Evolutionary conservation across 768 basidiomycete genomes (phyloP).

Genomic region (Chlorophyllum brunneum): DNA sequence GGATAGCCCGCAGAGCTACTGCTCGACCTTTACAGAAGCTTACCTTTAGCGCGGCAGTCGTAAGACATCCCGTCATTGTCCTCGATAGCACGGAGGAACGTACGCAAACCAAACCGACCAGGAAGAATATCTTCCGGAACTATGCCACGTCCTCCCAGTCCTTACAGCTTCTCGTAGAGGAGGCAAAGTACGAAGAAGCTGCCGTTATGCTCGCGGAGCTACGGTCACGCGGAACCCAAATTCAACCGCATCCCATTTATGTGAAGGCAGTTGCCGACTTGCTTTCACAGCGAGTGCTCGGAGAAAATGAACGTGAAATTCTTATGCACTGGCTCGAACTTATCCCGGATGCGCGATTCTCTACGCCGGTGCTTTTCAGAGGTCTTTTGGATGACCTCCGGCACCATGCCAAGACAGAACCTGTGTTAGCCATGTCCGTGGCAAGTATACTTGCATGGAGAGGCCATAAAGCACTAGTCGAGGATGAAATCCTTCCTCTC

Average conservation of each 20-base stretch:
- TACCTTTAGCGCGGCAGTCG: background rate
- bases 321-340: slow-evolving; percentile 33
- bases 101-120: background rate
- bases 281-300: slow-evolving; percentile 18
- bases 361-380: background rate
- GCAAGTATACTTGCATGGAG: slow-evolving; percentile 42
- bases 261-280: slow-evolving; percentile 31
- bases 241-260: slow-evolving; percentile 33
- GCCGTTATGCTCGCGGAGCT: slow-evolving; percentile 34
- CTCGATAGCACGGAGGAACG: background rate
- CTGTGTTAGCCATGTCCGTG: slow-evolving; percentile 37
- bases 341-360: slow-evolving; percentile 11
- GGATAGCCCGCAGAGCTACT: background rate
- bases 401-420: slow-evolving; percentile 16
- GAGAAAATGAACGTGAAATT: background rate
- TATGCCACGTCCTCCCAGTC: slow-evolving; percentile 10
- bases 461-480: slow-evolving; percentile 32
- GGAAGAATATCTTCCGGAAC: background rate
- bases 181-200: slow-evolving; percentile 27
- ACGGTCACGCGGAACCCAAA: slow-evolving; percentile 29
- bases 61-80: background rate
- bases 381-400: background rate
- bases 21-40: background rate
- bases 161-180: slow-evolving; percentile 21
- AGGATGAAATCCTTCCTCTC: slow-evolving; percentile 23